Base-by-base conservation (phyloP, 345 rosid genomes). In the Populus euphratica region DNA sequence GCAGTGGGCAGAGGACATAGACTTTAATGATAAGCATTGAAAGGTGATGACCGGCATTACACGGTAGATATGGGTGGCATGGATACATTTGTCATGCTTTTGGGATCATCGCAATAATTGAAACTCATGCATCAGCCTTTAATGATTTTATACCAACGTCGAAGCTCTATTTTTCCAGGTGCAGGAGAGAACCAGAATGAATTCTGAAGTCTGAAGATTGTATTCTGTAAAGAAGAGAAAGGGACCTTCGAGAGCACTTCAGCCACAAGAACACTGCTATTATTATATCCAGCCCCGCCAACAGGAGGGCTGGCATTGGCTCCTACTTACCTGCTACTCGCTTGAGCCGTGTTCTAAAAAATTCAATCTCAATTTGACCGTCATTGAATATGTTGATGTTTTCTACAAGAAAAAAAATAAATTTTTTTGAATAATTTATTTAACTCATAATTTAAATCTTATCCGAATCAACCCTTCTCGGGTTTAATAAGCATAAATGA, bases 91-190 rank as follows among this genome's bases (percentile, higher is more conserved):
- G 75, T 77, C 80, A 31, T 44, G 49, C 74, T 77, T 77, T 70
- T 76, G n/a, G 61, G 38, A 61, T 77, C 63, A 17, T 77, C 23
- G 35, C 80, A 62, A 77, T 77, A 29, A 77, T 77, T 77, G 74
- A 69, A 69, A 69, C 36, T 47, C 74, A 77, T 59, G 79, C 79
- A 25, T 11, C 47, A 27, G 20, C 10, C 69, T 62, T 41, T 43
- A 27, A 31, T 69, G 2, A 38, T 39, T 39, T 10, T 18, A 23
- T 25, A 9, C 3, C 52, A 12, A 8, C 33, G 16, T 9, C 7
- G 50, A 8, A 21, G 8, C 29, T 9, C 39, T 31, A 10, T 31
- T 17, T 75, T 49, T 66, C 12, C 6, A 14, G 14, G 52, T 4
- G 52, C 52, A 16, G 52, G 47, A 10, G 47, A 43, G 47, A 43